Conservation (phyloP, 371 early-diverging fungal species). For the Choanephora cucurbitarum region DNA sequence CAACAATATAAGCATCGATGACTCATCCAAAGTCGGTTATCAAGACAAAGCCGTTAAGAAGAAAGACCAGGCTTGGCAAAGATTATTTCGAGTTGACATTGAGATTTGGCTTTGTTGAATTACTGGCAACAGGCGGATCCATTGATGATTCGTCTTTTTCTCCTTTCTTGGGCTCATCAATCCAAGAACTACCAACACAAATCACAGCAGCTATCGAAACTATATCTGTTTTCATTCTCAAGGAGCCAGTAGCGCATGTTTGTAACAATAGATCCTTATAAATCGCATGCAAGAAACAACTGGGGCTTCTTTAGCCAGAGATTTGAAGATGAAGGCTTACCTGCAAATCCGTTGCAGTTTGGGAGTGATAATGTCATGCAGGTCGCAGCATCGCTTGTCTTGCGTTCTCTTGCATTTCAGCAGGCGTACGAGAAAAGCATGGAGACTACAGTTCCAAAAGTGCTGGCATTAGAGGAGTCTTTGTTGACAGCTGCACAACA, state of each 20-base stretch:
- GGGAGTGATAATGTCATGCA: slow-evolving; percentile 13
- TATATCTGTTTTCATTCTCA: slow-evolving; percentile 11
- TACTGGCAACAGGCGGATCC: slow-evolving; percentile 11
- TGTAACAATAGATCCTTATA: slow-evolving; percentile 8
- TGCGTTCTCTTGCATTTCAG: slow-evolving; percentile 18
- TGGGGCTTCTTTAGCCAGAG: slow-evolving; percentile 21
- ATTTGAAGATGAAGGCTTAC: slow-evolving; percentile 14
- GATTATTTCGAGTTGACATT: slow-evolving; percentile 7
- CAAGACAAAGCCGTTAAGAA: slow-evolving; percentile 6
- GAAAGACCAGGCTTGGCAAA: slow-evolving; percentile 10
- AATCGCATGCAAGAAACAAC: slow-evolving; percentile 19
- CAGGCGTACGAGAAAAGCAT: slow-evolving; percentile 14
- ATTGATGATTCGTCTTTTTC: slow-evolving; percentile 10
- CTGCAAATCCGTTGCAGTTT: slow-evolving; percentile 15
- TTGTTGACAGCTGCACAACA: no score
- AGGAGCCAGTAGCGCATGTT: slow-evolving; percentile 8
- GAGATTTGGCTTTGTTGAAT: slow-evolving; percentile 14
- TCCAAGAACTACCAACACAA: slow-evolving; percentile 5
- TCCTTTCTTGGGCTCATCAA: slow-evolving; percentile 16
- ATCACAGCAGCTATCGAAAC: slow-evolving; percentile 12
- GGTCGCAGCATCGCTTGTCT: slow-evolving; percentile 20
- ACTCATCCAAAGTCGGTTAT: slow-evolving; percentile 7
- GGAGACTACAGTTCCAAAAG: slow-evolving; percentile 14
- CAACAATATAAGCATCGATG: slow-evolving; percentile 9
- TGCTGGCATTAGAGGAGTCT: slow-evolving; percentile 17